Conservation (phyloP, 352 stramenopile genomes). For the Phytophthora macrochlamydospora region DNA sequence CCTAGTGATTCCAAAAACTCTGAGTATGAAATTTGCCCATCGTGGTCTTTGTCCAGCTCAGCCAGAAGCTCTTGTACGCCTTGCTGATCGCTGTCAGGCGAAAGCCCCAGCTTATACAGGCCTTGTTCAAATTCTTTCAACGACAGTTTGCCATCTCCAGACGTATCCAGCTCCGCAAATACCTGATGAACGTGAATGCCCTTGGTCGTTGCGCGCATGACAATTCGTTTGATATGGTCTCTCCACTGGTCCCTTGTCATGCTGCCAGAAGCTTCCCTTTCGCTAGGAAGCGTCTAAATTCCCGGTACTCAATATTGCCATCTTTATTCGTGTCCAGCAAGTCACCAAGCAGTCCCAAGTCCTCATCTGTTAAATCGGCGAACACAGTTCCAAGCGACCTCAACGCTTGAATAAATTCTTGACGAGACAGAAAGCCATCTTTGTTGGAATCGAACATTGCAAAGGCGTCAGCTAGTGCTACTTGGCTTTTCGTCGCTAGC, state of each 20-base stretch:
- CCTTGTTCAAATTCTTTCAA: constrained; percentile 58
- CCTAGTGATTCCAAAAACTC: constrained; percentile 80
- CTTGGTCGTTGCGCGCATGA: constrained; percentile 59
- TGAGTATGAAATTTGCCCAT: constrained; percentile 74
- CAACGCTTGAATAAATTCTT: constrained; percentile 56
- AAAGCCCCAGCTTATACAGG: constrained; percentile 58
- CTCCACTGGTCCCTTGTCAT: constrained; percentile 30
- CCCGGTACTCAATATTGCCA: constrained; percentile 43
- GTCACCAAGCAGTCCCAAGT: constrained; percentile 35
- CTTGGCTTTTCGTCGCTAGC: constrained; percentile 35
- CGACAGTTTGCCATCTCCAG: constrained; percentile 63
- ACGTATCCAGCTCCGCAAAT: constrained; percentile 68
- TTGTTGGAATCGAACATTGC: constrained; percentile 46
- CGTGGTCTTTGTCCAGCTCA: constrained; percentile 61
- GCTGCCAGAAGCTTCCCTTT: constrained; percentile 8
- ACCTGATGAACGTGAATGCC: constrained; percentile 65
- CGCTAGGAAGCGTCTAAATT: constrained; percentile 47
- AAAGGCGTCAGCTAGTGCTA: constrained; percentile 44
- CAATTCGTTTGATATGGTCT: constrained; percentile 59
- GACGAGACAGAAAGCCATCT: constrained; percentile 47
- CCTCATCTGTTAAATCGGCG: constrained; percentile 40
- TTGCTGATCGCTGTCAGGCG: constrained; percentile 31
- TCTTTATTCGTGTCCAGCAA: constrained; percentile 59
- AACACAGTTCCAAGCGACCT: constrained; percentile 55
- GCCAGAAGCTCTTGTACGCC: constrained; percentile 48